These are phyloP conservation scores for Entoloma clypeatum DNA, from an alignment of 1,284 basidiomycete species.

Conservation along the genomic window DNA sequence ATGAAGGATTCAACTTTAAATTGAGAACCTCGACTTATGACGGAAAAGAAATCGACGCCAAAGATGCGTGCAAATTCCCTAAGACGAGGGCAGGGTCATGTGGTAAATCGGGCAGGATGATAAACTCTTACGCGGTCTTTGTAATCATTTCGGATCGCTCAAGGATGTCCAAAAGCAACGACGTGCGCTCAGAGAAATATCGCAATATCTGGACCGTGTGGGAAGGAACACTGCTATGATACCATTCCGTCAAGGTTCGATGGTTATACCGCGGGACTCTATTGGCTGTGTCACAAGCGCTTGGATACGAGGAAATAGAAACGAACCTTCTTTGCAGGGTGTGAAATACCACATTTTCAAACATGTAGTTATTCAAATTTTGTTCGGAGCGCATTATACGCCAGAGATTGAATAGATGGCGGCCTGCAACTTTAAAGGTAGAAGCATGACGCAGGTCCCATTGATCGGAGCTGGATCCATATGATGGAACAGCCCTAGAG, in stretches of 20 bases:
- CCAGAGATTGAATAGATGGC: slow-evolving; percentile 93
- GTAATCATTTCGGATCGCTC: slow-evolving; percentile 79
- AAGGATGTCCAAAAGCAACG: slow-evolving; percentile 72
- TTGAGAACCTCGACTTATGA: slow-evolving; percentile 91
- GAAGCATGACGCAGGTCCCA: slow-evolving; percentile 80
- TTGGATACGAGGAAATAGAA: slow-evolving; percentile 5
- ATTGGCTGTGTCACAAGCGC: slow-evolving; percentile 8
- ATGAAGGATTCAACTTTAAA: slow-evolving; percentile 99
- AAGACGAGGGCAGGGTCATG: slow-evolving; percentile 3
- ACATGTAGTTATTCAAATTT: slow-evolving; percentile 76
- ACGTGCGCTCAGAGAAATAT: slow-evolving; percentile 62
- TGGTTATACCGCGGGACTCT: slow-evolving; percentile 79
- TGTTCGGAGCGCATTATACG: slow-evolving; percentile 87
- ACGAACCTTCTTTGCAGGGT: slow-evolving; percentile 68
- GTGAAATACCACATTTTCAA: slow-evolving; percentile 89
- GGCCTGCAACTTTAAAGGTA: slow-evolving; percentile 80
- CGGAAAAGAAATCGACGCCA: slow-evolving; percentile 95
- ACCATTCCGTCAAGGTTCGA: slow-evolving; percentile 72
- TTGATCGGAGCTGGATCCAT: slow-evolving; percentile 37
- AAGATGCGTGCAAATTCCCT: slow-evolving; percentile 97
- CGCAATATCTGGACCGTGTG: slow-evolving; percentile 55
- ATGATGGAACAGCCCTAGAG: slow-evolving; percentile 53
- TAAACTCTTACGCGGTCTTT: slow-evolving; percentile 74
- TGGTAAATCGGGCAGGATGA: slow-evolving; percentile 1
- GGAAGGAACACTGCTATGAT: slow-evolving; percentile 52